Conservation (phyloP, 2,329 filamentous ascomycete genomes). For the Trichoderma koningiopsis region DNA sequence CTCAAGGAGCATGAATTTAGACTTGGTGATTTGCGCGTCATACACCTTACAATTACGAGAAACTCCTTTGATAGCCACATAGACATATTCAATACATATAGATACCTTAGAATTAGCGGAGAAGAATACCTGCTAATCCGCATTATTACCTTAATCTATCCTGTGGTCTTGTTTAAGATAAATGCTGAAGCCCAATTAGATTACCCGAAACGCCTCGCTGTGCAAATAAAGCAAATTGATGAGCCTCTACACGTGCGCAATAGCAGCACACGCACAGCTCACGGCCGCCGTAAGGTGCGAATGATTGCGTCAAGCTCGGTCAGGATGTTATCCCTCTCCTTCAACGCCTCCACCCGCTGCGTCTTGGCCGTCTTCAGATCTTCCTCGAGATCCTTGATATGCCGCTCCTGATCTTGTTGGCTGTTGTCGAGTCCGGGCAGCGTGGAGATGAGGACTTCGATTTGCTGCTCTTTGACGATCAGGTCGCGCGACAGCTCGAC, state of each 20-base stretch:
- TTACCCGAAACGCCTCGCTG: conserved; percentile 37
- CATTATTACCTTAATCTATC: neutral
- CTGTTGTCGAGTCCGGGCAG: conserved; percentile 79
- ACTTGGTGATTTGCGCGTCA: neutral
- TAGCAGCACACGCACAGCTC: conserved; percentile 29
- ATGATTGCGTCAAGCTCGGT: conserved; percentile 63
- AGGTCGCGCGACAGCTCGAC: conserved; percentile 75
- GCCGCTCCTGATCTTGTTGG: conserved; percentile 72
- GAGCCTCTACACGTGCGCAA: neutral
- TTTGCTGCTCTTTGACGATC: conserved; percentile 79
- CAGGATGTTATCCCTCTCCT: conserved; percentile 64
- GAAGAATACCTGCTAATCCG: neutral
- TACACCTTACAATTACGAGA: neutral
- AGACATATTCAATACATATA: conserved; percentile 14
- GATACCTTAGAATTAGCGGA: neutral
- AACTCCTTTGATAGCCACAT: neutral
- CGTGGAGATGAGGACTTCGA: conserved; percentile 73
- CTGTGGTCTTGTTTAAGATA: neutral
- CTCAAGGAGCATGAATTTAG: neutral
- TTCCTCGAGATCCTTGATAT: conserved; percentile 65
- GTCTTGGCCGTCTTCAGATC: conserved; percentile 65
- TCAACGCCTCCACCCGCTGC: conserved; percentile 63
- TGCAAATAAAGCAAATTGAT: conserved; percentile 24
- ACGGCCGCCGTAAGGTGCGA: conserved; percentile 60
- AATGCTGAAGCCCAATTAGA: neutral